Conservation (phyloP, 1,284 basidiomycete species). For the Papiliotrema fonsecae region DNA sequence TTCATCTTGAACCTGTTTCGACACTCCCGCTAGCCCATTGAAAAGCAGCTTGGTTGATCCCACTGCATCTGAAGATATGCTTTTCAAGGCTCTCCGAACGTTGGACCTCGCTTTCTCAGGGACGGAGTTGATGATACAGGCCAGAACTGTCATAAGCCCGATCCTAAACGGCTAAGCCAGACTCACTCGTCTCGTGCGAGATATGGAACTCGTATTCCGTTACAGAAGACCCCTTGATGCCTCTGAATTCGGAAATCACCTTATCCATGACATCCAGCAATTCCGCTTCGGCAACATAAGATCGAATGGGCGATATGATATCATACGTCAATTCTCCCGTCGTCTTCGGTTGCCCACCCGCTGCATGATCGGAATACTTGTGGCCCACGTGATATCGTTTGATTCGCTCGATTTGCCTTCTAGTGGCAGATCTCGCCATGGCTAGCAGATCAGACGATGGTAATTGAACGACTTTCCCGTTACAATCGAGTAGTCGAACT, state of each 20-base stretch:
- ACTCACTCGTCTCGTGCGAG: conserved; percentile 38
- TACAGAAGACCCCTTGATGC: conserved; percentile 23
- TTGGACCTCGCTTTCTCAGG: conserved; percentile 26
- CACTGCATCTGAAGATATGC: conserved; percentile 20
- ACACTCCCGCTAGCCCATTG: conserved; percentile 23
- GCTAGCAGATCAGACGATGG: conserved; percentile 72
- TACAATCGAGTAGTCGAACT: conserved; percentile 71
- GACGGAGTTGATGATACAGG: conserved; percentile 32
- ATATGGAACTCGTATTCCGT: conserved; percentile 47
- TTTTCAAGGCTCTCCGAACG: conserved; percentile 36
- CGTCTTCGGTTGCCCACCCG: conserved; percentile 43
- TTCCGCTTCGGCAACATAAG: conserved; percentile 46
- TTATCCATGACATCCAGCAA: conserved; percentile 46
- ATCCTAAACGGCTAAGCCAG: neutral
- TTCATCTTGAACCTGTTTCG: conserved; percentile 32
- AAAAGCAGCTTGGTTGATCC: conserved; percentile 23
- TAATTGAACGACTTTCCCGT: conserved; percentile 73
- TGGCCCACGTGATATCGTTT: conserved; percentile 83
- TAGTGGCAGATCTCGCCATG: conserved; percentile 79
- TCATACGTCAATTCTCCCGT: conserved; percentile 46
- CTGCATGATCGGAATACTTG: conserved; percentile 52
- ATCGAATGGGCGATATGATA: conserved; percentile 45
- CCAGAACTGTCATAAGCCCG: conserved; percentile 26
- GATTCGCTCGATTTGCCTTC: conserved; percentile 68
- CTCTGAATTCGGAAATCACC: conserved; percentile 44